Evolutionary conservation across 768 basidiomycete species (phyloP).

Genomic region (Mycena polygramma): DNA sequence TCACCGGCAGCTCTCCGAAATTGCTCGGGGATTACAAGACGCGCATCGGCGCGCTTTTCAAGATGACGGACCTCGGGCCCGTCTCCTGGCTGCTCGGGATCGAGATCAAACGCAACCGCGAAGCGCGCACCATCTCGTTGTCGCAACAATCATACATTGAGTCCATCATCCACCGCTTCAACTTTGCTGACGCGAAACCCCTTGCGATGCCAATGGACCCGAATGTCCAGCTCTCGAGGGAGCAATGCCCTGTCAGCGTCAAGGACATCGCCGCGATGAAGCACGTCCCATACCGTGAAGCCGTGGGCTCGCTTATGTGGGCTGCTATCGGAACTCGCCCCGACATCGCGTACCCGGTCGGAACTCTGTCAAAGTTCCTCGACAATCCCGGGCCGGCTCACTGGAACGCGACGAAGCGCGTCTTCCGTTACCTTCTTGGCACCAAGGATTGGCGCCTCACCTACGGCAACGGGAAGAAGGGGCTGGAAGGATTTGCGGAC

Average conservation of each 20-base stretch:
- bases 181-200: conserved; percentile 12
- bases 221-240: conserved; percentile 1
- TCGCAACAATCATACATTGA: conserved; percentile 14
- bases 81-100: conserved; percentile 12
- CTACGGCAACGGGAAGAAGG: background rate
- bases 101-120: conserved; percentile 15
- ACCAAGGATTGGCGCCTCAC: conserved; percentile 15
- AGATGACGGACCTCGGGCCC: conserved; percentile 4
- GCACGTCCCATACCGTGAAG: conserved; percentile 6
- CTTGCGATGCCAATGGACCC: conserved; percentile 19
- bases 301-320: conserved; percentile 19
- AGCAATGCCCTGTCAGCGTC: background rate
- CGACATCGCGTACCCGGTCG: conserved; percentile 6
- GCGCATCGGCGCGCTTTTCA: conserved; percentile 6
- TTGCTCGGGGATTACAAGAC: too few species aligned
- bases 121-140: conserved; percentile 1
- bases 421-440: conserved; percentile 16
- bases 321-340: conserved; percentile 13
- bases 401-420: conserved; percentile 16
- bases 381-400: conserved; percentile 20
- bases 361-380: conserved; percentile 6
- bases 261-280: conserved; percentile 12
- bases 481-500: conserved; percentile 5
- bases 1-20: too few species aligned
- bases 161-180: conserved; percentile 5